Evolutionary conservation across 78 protist genomes (phyloP).

Genomic region (Dictyostelium capitatum): DNA sequence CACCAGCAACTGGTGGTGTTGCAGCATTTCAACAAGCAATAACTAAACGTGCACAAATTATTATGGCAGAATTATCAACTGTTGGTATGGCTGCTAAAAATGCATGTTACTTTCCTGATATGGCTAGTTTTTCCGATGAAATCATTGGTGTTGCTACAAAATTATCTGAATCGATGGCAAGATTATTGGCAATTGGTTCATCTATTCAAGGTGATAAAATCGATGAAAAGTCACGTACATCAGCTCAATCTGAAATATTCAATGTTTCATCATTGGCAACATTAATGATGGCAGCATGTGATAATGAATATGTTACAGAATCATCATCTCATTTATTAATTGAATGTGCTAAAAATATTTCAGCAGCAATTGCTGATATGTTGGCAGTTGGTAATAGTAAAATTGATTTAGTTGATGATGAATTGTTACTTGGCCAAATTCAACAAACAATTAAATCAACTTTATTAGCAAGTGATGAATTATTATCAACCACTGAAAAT

Average conservation of each 20-base stretch:
- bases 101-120: slow-evolving; percentile 68
- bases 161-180: slow-evolving; percentile 61
- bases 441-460: slow-evolving; percentile 5
- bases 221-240: not conserved
- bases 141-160: slow-evolving; percentile 51
- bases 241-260: slow-evolving; percentile 52
- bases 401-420: slow-evolving; percentile 48
- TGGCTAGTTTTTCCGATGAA: slow-evolving; percentile 73
- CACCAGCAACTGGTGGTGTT: slow-evolving; percentile 70
- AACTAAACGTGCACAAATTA: slow-evolving; percentile 54
- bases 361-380: slow-evolving; percentile 23
- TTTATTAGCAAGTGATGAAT: not conserved
- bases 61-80: slow-evolving; percentile 69
- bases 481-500: slow-evolving; percentile 43
- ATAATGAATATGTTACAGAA: slow-evolving; percentile 62
- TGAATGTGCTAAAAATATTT: slow-evolving; percentile 62
- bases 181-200: slow-evolving; percentile 12
- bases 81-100: slow-evolving; percentile 71
- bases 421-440: slow-evolving; percentile 12
- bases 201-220: slow-evolving; percentile 17
- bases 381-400: slow-evolving; percentile 28
- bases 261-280: slow-evolving; percentile 19
- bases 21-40: slow-evolving; percentile 58
- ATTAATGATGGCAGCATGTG: slow-evolving; percentile 73
- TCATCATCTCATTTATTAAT: slow-evolving; percentile 2